These are phyloP conservation scores for Epichloe brachyelytri DNA, from an alignment of 2,329 filamentous ascomycete species.

Conservation along the genomic window DNA sequence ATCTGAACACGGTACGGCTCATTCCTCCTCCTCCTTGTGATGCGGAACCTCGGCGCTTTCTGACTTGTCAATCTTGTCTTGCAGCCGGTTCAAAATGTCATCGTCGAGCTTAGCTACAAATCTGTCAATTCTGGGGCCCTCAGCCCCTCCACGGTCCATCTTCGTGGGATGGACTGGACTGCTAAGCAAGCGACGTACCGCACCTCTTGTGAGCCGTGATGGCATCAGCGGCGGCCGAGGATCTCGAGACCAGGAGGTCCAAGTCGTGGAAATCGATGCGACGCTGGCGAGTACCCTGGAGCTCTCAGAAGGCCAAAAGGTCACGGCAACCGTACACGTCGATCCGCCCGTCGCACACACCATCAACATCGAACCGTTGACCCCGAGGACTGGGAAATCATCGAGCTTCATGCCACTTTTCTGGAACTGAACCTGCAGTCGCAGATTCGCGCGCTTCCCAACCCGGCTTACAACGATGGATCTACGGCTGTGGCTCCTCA, in stretches of 20 bases:
- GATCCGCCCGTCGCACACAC: conserved; percentile 87
- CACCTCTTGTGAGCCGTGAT: conserved; percentile 61
- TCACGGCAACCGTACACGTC: conserved; percentile 60
- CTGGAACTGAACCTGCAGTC: conserved; percentile 85
- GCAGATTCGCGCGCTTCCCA: conserved; percentile 87
- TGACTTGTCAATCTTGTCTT: conserved; percentile 1
- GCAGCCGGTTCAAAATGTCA: conserved; percentile 86
- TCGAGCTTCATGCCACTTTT: conserved; percentile 92
- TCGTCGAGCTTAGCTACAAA: conserved; percentile 75
- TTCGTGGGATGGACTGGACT: conserved; percentile 97
- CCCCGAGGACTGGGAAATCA: conserved; percentile 97
- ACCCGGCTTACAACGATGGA: conserved; percentile 52
- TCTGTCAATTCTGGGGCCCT: conserved; percentile 35
- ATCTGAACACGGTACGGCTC: conserved; percentile 68
- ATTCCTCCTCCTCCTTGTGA: not conserved
- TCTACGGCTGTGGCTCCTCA: conserved; percentile 48
- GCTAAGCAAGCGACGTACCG: conserved; percentile 76
- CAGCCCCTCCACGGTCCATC: conserved; percentile 50
- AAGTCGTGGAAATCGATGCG: conserved; percentile 75
- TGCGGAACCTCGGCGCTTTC: not conserved
- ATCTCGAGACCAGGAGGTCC: conserved; percentile 61
- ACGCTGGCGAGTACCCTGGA: conserved; percentile 69
- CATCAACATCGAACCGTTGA: conserved; percentile 91
- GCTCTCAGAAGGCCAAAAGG: conserved; percentile 68
- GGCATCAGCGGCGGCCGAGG: conserved; percentile 50